Percentiles rank a stretch among this genome's conserved stretches.
phyloP scores from a whole-genome alignment of 768 basidiomycete species.

The Chalciporus piperatus region DNA sequence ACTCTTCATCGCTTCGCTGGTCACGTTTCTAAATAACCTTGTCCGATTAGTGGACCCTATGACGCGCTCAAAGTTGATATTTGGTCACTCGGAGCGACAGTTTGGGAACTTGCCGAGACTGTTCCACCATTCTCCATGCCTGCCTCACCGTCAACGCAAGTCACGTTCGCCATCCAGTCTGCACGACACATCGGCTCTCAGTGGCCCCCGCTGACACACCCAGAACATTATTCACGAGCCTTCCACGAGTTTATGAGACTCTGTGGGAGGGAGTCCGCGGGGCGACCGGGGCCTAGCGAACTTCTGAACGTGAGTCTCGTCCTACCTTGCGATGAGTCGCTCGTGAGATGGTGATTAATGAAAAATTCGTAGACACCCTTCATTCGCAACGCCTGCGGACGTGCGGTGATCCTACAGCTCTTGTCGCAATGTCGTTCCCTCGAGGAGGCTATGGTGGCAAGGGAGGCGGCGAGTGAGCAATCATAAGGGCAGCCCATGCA shows the following conservation, averaged over 20 bases:
- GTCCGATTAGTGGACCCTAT: constrained; percentile 55
- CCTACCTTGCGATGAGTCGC: no score
- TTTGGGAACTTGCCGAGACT: constrained; percentile 79
- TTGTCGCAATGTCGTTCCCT: constrained; percentile 66
- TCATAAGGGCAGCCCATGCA: neutral
- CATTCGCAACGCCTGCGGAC: constrained; percentile 66
- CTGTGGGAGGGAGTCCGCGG: constrained; percentile 59
- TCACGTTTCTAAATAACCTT: constrained; percentile 8
- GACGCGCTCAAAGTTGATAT: constrained; percentile 73
- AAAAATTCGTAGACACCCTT: constrained; percentile 49
- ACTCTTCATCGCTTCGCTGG: no score
- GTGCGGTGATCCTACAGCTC: constrained; percentile 62
- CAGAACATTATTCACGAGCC: constrained; percentile 59
- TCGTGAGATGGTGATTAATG: constrained; percentile 1
- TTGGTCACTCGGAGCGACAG: constrained; percentile 81
- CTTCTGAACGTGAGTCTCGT: constrained; percentile 51
- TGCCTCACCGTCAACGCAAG: constrained; percentile 17
- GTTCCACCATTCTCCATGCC: constrained; percentile 66
- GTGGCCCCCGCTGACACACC: constrained; percentile 61
- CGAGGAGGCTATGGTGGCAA: constrained; percentile 42
- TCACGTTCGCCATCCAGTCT: constrained; percentile 39
- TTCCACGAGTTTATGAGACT: constrained; percentile 71
- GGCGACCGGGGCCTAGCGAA: constrained; percentile 55
- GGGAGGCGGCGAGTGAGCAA: constrained; percentile 7
- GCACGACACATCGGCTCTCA: constrained; percentile 46